Base-by-base conservation (phyloP, 1,284 basidiomycete species). In the Earliella scabrosa region DNA sequence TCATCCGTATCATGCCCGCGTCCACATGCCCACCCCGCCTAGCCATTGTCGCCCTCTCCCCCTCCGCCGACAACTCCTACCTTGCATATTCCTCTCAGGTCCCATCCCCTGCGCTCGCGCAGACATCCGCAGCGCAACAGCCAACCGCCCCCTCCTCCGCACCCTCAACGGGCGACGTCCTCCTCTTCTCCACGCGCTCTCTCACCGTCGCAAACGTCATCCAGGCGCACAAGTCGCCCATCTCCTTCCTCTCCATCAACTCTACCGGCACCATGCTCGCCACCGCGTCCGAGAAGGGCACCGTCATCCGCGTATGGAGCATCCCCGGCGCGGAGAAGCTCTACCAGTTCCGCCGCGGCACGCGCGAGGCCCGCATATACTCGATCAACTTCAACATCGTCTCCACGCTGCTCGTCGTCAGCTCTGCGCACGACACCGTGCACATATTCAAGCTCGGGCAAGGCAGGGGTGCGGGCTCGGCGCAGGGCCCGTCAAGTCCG, bases 11-110 rank as follows among this genome's bases (percentile, higher is more conserved):
- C 13, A 32, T 46, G 20, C 21, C 20, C 53, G 44, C n/a, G 61
- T 23, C 5, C 24, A 40, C 23, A 50, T 52, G 50, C 50, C 49
- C 9, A 49, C 41, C 39, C 34, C 50, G 45, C 39, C 29, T 45
- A 96, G 95, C 95, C 23, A 95, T 99, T 67, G 96, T 95, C 71
- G 92, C 96, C 0, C 85, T 99, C 10, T 95, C 95, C 0, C 94
- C 97, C 0, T 93, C 91, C n/a, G 90, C 94, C n/a, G 96, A 98
- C 56, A 90, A 87, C 66, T 96, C 94, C 24, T 98, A 93, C 75
- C 87, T 99, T 53, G 97, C 95, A 23, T 99, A 98, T 73, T 96
- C 97, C 0, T 94, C 94, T 0, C 95, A 95, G 0, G 88, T 97
- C 0, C 94, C 96, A 0, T 92, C 93, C 0, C 88, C 94, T 1